phyloP scores from a whole-genome alignment of 208 protist species.

The Trichomonas gallinae region DNA sequence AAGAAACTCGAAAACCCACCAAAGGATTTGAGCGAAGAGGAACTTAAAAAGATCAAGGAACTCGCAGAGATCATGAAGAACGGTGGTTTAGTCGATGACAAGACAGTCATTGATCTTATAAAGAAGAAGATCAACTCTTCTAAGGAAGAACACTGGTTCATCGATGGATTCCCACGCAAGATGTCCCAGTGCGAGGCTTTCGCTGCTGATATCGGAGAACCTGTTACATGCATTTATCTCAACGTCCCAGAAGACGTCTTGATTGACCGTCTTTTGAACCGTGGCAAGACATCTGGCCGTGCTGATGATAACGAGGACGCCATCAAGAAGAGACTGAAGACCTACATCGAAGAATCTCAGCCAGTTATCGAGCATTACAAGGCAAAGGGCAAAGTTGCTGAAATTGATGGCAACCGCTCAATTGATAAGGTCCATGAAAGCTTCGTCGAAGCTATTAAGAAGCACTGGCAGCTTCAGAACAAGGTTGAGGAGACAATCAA shows the following conservation, averaged over 20 bases:
- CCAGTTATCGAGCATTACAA: conserved; percentile 9
- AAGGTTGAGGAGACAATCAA: neutral
- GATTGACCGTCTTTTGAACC: conserved; percentile 42
- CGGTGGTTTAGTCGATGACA: conserved; percentile 20
- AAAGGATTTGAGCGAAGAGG: neutral
- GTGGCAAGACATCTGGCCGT: conserved; percentile 49
- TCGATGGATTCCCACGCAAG: neutral
- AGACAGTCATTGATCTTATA: conserved; percentile 12
- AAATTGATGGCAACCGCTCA: neutral
- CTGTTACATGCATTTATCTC: conserved; percentile 41
- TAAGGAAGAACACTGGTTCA: neutral
- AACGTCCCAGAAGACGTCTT: conserved; percentile 43
- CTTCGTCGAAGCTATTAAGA: neutral
- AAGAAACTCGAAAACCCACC: conserved; percentile 4
- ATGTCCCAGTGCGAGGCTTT: neutral
- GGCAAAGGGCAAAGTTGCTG: neutral
- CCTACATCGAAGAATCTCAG: conserved; percentile 18
- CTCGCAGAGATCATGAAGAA: neutral
- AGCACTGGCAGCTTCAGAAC: neutral
- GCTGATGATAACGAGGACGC: conserved; percentile 58
- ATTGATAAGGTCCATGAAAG: neutral
- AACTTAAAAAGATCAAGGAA: neutral
- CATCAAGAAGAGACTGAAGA: conserved; percentile 49
- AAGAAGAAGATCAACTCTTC: conserved; percentile 12
- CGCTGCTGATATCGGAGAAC: neutral